Conservation (phyloP, 306 rosid genomes). For the Cicer arietinum region DNA sequence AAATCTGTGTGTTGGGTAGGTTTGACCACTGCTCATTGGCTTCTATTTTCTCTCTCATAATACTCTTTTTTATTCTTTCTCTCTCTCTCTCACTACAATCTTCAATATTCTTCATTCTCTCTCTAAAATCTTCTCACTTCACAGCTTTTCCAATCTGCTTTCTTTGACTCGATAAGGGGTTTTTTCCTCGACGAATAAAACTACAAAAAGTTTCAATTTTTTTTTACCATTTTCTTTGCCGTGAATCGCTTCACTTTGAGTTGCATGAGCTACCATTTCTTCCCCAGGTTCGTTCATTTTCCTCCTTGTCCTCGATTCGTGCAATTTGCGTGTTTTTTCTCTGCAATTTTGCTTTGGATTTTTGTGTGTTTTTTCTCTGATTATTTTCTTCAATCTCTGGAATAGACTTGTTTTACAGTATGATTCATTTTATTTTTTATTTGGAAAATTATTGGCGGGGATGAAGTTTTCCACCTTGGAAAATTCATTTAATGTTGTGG, state of each 20-base stretch:
- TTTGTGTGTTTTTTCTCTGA: background rate
- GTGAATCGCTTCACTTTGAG: constrained; percentile 35
- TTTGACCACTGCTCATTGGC: constrained; percentile 87
- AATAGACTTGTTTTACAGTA: background rate
- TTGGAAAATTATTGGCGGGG: constrained; percentile 22
- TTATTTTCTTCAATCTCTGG: background rate
- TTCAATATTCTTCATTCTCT: constrained; percentile 49
- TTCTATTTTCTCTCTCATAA: constrained; percentile 45
- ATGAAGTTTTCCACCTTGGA: constrained; percentile 15
- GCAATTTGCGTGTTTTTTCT: constrained; percentile 15
- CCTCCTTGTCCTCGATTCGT: constrained; percentile 7
- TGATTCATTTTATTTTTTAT: constrained; percentile 18
- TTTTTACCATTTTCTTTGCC: constrained; percentile 47
- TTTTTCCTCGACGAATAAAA: constrained; percentile 51
- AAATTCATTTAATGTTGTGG: background rate
- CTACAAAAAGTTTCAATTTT: constrained; percentile 48
- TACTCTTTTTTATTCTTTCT: constrained; percentile 34
- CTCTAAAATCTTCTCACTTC: constrained; percentile 54
- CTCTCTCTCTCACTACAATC: constrained; percentile 55
- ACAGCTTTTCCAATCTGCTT: constrained; percentile 64
- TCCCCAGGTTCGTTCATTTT: constrained; percentile 44
- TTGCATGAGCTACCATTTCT: constrained; percentile 61
- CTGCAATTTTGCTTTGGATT: constrained; percentile 36
- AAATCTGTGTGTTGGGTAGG: constrained; percentile 66
- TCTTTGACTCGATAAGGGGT: constrained; percentile 68